Base-by-base conservation (phyloP, 1,284 basidiomycete species). In the Sporisorium reilianum region DNA sequence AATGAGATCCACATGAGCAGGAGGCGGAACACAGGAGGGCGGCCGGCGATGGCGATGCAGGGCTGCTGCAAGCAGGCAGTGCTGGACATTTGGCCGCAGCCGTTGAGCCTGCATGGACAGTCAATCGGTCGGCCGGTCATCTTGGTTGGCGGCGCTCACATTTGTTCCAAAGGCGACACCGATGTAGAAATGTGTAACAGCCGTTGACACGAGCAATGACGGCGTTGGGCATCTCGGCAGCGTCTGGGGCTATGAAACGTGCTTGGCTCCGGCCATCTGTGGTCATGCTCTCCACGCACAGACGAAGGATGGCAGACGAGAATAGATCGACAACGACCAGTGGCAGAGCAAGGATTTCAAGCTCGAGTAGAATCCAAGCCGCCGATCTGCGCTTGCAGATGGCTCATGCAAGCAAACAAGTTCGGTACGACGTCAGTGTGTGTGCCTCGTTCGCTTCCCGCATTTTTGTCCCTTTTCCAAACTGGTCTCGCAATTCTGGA, bases 361-460 rank as follows among this genome's bases (percentile, higher is more conserved):
- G 38, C 38, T 9, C n/a, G 38, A 41, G 38, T n/a, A 38, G 38
- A 14, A 20, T 20, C n/a, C 23, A 23, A 34, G 25, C 9, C 20
- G 55, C 57, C 59, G 64, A 67, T 67, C 64, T 38, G 52, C 23
- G 40, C 32, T 32, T 67, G 64, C 64, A 67, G 58, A 25, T 49
- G 44, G 64, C 64, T 67, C 64, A 67, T 55, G 64, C 64, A 67
- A 67, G 54, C 64, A 67, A 45, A 41, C 3, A 18, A 18, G 38
- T 22, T 23, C 1, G 41, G 36, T 30, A 46, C 42, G 20, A 40
- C 22, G 55, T 49, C 62, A 41, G 41, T 55, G 51, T 58, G 50
- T n/a, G n/a, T n/a, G n/a, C n/a, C 32, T 14, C n/a, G 48, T 16
- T 25, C 22, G 41, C 20, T 44, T 18, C 20, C 20, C 32, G 22